Percentiles rank a stretch among this genome's conserved stretches.
These are phyloP conservation scores for Diospyros kaki DNA, from an alignment of 148 eudicot genomes.

Conservation along the genomic window DNA sequence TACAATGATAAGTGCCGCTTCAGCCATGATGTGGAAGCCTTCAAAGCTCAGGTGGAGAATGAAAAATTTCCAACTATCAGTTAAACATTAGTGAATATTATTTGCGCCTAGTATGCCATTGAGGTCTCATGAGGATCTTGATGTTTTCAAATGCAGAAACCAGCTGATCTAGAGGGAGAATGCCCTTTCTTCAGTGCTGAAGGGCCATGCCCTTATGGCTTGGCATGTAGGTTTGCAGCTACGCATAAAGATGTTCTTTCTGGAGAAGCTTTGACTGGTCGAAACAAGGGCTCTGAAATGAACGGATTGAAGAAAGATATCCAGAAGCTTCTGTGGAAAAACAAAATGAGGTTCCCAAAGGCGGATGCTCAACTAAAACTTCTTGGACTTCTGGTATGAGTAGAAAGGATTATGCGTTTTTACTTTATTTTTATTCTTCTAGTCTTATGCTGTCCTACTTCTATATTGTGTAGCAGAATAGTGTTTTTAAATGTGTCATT, in stretches of 20 bases:
- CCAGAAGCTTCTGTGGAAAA: constrained; percentile 94
- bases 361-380: constrained; percentile 74
- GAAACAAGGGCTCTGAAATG: constrained; percentile 42
- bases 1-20: constrained; percentile 77
- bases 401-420: neutral
- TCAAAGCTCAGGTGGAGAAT: constrained; percentile 55
- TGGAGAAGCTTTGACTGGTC: constrained; percentile 26
- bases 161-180: constrained; percentile 72
- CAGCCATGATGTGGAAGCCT: constrained; percentile 85
- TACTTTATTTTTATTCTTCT: constrained; percentile 3
- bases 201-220: constrained; percentile 75
- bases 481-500: neutral
- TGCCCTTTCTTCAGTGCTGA: constrained; percentile 63
- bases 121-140: constrained; percentile 6
- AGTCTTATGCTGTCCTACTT: neutral
- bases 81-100: neutral
- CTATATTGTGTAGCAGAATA: neutral
- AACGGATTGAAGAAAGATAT: constrained; percentile 80
- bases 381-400: constrained; percentile 70
- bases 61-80: neutral
- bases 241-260: constrained; percentile 52
- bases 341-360: constrained; percentile 75
- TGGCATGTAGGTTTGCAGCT: constrained; percentile 72
- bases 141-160: constrained; percentile 48
- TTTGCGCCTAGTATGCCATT: neutral